Evolutionary conservation across 768 basidiomycete genomes (phyloP).

Genomic region (Pholiota microspora): DNA sequence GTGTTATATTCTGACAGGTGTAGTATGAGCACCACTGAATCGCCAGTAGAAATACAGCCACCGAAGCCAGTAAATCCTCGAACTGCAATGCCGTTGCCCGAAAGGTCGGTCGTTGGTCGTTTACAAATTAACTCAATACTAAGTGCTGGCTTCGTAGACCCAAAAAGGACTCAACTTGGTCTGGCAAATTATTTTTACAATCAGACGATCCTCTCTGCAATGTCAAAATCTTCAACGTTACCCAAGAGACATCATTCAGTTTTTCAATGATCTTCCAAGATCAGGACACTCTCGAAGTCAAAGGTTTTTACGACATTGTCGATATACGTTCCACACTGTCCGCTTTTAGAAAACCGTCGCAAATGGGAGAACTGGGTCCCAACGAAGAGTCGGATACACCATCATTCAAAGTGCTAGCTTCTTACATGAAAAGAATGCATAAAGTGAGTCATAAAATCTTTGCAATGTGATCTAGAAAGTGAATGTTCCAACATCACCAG

Average conservation of each 20-base stretch:
- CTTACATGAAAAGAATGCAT: constrained; percentile 44
- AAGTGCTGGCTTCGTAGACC: background rate
- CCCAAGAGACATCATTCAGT: constrained; percentile 36
- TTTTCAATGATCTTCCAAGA: constrained; percentile 47
- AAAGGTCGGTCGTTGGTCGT: constrained; percentile 28
- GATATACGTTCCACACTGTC: constrained; percentile 47
- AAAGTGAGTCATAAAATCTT: constrained; percentile 46
- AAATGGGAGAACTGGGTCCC: constrained; percentile 50
- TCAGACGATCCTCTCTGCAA: constrained; percentile 43
- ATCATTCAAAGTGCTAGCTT: constrained; percentile 37
- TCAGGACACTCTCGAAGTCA: constrained; percentile 40
- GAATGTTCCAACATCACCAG: constrained; percentile 29
- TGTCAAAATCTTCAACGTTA: constrained; percentile 43
- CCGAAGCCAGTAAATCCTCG: background rate
- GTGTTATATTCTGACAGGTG: background rate
- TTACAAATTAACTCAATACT: background rate
- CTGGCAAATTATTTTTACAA: constrained; percentile 49
- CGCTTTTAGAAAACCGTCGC: constrained; percentile 48
- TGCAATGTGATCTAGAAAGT: background rate
- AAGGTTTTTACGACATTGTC: constrained; percentile 44
- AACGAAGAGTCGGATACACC: constrained; percentile 36
- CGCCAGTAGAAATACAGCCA: background rate
- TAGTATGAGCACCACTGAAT: background rate
- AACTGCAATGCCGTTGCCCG: constrained; percentile 4
- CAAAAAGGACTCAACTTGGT: constrained; percentile 53